phyloP scores from a whole-genome alignment of 2,329 filamentous ascomycete genomes.

The Neospermospora avenae region DNA sequence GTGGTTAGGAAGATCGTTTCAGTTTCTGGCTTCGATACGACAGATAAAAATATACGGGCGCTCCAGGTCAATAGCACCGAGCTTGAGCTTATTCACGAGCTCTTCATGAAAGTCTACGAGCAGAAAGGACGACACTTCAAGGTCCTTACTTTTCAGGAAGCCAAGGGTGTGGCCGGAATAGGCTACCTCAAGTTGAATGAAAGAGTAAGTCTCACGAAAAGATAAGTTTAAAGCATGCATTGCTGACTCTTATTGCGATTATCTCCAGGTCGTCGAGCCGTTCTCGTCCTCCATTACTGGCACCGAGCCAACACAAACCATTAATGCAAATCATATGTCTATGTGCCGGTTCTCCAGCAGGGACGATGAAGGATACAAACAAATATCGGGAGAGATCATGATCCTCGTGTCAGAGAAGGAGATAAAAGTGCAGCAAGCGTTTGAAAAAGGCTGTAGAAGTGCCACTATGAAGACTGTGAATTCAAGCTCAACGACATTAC shows the following conservation, averaged over 20 bases:
- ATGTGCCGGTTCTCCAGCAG: slow-evolving; percentile 30
- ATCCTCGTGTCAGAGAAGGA: slow-evolving; percentile 7
- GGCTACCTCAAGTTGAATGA: slow-evolving; percentile 8
- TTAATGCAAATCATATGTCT: slow-evolving; percentile 29
- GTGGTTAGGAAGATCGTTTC: slow-evolving; percentile 24
- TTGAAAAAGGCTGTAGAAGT: no score
- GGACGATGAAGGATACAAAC: slow-evolving; percentile 23
- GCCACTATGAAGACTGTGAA: not conserved
- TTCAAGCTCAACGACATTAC: not conserved
- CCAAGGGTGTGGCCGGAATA: slow-evolving; percentile 18
- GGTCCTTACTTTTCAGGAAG: slow-evolving; percentile 25
- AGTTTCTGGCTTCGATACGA: slow-evolving; percentile 20
- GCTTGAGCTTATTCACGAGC: slow-evolving; percentile 22
- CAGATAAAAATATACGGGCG: slow-evolving; percentile 20
- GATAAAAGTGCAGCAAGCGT: slow-evolving; percentile 4
- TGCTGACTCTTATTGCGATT: no score
- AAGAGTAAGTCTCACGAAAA: slow-evolving; percentile 5
- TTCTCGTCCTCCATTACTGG: slow-evolving; percentile 25
- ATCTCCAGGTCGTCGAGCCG: slow-evolving; percentile 31
- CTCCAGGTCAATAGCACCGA: slow-evolving; percentile 26
- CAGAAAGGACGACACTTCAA: slow-evolving; percentile 10
- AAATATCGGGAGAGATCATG: slow-evolving; percentile 28
- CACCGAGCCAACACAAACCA: slow-evolving; percentile 21
- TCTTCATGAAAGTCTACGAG: slow-evolving; percentile 23
- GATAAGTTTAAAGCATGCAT: not conserved